Conservation (phyloP, 768 basidiomycete genomes). For the Hortiboletus flavorubellus region DNA sequence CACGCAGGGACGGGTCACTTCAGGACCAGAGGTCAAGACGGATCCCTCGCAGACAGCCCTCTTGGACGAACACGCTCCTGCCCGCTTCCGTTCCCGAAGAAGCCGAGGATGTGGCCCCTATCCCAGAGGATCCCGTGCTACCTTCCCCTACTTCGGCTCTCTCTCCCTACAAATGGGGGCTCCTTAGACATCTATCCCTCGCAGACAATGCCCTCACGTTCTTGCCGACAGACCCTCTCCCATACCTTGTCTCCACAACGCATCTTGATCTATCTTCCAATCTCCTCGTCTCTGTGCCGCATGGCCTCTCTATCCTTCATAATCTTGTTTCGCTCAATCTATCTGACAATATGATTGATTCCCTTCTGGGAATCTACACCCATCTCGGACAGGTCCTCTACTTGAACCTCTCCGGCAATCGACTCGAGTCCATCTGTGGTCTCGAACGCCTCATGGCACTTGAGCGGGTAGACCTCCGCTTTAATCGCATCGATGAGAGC, state of each 20-base stretch:
- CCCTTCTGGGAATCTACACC: constrained; percentile 83
- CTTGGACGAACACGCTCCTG: constrained; percentile 48
- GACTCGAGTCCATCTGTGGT: constrained; percentile 93
- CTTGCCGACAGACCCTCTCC: constrained; percentile 63
- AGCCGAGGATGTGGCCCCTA: constrained; percentile 25
- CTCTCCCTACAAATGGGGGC: constrained; percentile 66
- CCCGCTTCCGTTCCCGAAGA: constrained; percentile 60
- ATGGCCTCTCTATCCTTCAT: constrained; percentile 68
- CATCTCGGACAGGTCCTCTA: constrained; percentile 73
- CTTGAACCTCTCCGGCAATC: constrained; percentile 81
- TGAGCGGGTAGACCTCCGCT: constrained; percentile 79
- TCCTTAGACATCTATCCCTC: constrained; percentile 71
- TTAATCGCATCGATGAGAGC: constrained; percentile 76
- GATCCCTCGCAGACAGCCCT: constrained; percentile 43
- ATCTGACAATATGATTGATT: constrained; percentile 97
- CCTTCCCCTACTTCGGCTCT: constrained; percentile 38
- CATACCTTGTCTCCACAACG: constrained; percentile 68
- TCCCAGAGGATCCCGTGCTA: constrained; percentile 19
- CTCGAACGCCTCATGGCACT: constrained; percentile 85
- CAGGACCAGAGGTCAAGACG: constrained; percentile 45
- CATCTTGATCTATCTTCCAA: constrained; percentile 91
- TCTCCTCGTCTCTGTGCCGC: constrained; percentile 83
- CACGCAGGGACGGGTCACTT: constrained; percentile 54
- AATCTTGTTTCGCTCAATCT: constrained; percentile 90
- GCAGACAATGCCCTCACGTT: constrained; percentile 81